Base-by-base conservation (phyloP, 768 basidiomycete species). In the Rhodotorula kratochvilovae region DNA sequence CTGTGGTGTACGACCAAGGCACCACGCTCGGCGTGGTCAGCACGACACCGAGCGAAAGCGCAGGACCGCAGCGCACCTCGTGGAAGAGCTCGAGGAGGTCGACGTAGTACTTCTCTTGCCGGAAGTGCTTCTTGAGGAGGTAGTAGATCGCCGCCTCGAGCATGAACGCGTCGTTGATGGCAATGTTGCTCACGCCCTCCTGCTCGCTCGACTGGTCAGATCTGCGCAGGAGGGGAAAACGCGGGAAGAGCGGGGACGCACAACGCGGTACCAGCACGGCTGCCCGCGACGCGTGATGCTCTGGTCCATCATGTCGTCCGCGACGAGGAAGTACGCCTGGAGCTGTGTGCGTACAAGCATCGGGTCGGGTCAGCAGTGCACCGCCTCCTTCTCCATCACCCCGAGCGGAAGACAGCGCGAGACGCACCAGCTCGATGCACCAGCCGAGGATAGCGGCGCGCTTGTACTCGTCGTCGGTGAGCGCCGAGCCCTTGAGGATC, bases 131-230 rank as follows among this genome's bases (percentile, higher is more conserved):
- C 82, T 90, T 93, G 79, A 98, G 83, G 56, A 99, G 85, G 77
- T 85, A 86, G 83, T 94, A 99, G 80, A 99, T 96, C 35, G 93
- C 89, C 15, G 86, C 88, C 80, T 93, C 92, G 80, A 97, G 88
- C 90, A 98, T 91, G 85, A 96, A 92, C 3, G 91, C 83, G 79
- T 98, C 95, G 83, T 97, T 97, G 83, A 97, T 89, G 10, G 95
- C 93, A 73, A 96, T 87, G 81, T 88, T 87, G 57, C 88, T 88
- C 71, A 95, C 87, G 61, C 76, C 76, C 25, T 82, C 83, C 66
- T 74, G 66, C 56, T 23, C 23, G 25, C 35, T 21, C 54, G 33
- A 11, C 54, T 23, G 19, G 23, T 55, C 54, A 31, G 11, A 33
- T 6, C 29, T 33, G 29, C 48, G 48, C 42, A 61, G 31, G 15